A percentile compares a stretch with the other conserved stretches of the same genome.
Conservation (phyloP, 1,284 basidiomycete genomes). For the Cystobasidium pallidum region DNA sequence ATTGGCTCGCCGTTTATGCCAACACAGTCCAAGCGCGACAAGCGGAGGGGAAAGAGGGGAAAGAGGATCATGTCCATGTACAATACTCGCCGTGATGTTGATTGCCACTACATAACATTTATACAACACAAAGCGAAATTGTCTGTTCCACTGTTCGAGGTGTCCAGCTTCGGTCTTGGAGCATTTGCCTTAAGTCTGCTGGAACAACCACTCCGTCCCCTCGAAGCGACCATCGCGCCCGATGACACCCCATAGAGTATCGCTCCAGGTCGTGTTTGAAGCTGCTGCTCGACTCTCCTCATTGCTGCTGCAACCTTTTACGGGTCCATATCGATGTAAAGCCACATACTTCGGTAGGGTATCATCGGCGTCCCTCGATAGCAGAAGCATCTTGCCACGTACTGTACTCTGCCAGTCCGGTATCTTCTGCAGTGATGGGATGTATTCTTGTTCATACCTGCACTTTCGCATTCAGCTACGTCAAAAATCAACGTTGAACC, state of each 20-base stretch:
- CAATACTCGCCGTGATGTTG: too few species aligned
- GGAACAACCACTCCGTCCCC: background rate
- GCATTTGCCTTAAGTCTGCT: background rate
- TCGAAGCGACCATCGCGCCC: background rate
- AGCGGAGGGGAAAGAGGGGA: background rate
- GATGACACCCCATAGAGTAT: background rate
- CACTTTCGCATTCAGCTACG: too few species aligned
- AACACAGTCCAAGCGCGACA: background rate
- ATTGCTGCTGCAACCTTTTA: background rate
- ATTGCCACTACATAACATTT: too few species aligned
- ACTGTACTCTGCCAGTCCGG: conserved; percentile 22
- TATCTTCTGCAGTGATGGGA: conserved; percentile 7
- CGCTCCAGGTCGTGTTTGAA: background rate
- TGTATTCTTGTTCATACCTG: conserved; percentile 39
- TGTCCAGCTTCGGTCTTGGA: background rate
- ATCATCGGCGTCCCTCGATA: conserved; percentile 1
- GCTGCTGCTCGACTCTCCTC: conserved; percentile 9
- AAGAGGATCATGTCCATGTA: background rate
- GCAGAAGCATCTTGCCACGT: conserved; percentile 9
- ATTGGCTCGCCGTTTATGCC: conserved; percentile 40
- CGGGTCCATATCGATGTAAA: conserved; percentile 18
- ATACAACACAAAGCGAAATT: background rate
- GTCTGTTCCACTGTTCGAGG: background rate
- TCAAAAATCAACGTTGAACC: background rate
- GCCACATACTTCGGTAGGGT: conserved; percentile 20